Evolutionary conservation across 306 rosid genomes (phyloP).

Genomic region (Vigna nakashimae): DNA sequence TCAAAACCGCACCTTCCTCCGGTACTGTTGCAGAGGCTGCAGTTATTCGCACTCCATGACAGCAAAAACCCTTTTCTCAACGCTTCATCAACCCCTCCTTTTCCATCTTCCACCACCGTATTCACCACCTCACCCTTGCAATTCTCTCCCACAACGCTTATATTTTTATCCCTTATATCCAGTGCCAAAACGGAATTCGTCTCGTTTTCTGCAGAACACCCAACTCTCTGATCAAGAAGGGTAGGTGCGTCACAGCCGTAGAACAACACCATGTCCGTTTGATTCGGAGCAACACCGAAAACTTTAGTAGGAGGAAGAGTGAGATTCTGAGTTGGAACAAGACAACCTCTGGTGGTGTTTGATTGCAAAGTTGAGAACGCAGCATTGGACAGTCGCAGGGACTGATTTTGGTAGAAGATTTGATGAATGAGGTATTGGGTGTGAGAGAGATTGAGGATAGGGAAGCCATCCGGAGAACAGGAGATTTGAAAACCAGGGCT

Average conservation of each 20-base stretch:
- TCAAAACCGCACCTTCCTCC: conserved; percentile 68
- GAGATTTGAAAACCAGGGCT: conserved; percentile 60
- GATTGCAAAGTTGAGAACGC: conserved; percentile 33
- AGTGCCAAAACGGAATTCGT: conserved; percentile 51
- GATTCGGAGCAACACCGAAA: conserved; percentile 8
- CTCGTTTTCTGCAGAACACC: conserved; percentile 35
- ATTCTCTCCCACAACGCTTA: background rate
- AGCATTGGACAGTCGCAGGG: conserved; percentile 52
- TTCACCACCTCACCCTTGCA: conserved; percentile 31
- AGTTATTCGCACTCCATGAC: conserved; percentile 49
- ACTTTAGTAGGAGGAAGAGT: background rate
- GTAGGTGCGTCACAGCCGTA: conserved; percentile 41
- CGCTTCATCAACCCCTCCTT: conserved; percentile 13
- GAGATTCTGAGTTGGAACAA: conserved; percentile 24
- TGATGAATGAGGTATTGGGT: conserved; percentile 30
- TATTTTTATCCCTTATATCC: conserved; percentile 3
- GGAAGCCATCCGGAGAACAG: conserved; percentile 45
- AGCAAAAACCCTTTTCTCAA: conserved; percentile 54
- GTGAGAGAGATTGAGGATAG: conserved; percentile 47
- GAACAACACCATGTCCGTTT: conserved; percentile 34
- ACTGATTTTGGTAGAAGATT: conserved; percentile 48
- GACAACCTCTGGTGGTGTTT: conserved; percentile 17
- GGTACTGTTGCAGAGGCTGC: conserved; percentile 12
- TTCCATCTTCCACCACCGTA: conserved; percentile 7
- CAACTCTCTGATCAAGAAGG: conserved; percentile 17